Conservation (phyloP, 352 stramenopile species). For the Phytophthora pluvialis region DNA sequence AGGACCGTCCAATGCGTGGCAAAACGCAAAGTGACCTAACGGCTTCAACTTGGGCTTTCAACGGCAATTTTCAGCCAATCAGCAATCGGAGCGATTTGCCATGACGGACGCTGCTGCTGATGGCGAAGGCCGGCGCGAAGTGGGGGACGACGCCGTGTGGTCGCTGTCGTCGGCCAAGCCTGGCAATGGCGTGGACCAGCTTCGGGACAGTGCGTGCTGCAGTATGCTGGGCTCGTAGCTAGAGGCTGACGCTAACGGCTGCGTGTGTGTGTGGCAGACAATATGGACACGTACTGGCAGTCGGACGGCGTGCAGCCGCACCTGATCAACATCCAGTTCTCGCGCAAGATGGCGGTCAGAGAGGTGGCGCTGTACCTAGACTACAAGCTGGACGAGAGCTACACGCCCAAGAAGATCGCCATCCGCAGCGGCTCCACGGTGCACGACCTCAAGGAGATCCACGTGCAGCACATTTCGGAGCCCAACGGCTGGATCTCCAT, state of each 20-base stretch:
- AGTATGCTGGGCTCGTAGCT: not conserved
- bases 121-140: constrained; percentile 55
- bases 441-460: constrained; percentile 96
- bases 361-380: constrained; percentile 98
- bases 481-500: constrained; percentile 95
- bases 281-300: constrained; percentile 98
- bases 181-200: constrained; percentile 97
- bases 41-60: no score
- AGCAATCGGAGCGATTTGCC: no score
- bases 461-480: constrained; percentile 92
- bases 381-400: constrained; percentile 98
- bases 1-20: not conserved
- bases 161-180: constrained; percentile 97
- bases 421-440: constrained; percentile 93
- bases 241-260: constrained; percentile 5
- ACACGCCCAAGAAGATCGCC: constrained; percentile 97
- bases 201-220: constrained; percentile 89
- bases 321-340: constrained; percentile 98
- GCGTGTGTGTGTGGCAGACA: constrained; percentile 58
- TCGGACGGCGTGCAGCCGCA: constrained; percentile 94
- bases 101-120: constrained; percentile 2
- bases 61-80: no score
- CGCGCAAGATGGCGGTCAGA: constrained; percentile 92
- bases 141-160: constrained; percentile 93
- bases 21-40: no score